Evolutionary conservation across 768 basidiomycete genomes (phyloP), one percentile per base, ranked within the genome.

Genomic region (Xerocomus brunneocitrinus): DNA sequence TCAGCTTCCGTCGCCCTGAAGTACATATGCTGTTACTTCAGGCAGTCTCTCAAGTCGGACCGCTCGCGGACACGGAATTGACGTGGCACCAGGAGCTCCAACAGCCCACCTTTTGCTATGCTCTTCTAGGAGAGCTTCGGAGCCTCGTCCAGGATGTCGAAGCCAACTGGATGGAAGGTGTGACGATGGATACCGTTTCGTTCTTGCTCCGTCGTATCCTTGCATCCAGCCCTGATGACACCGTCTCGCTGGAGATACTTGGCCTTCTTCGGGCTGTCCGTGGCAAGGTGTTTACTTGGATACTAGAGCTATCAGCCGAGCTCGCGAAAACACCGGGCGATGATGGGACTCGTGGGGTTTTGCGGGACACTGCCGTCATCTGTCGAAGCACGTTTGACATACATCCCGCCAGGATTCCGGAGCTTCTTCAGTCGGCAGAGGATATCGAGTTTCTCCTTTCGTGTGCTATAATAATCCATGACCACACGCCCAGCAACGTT

Each of bases 11-110:
- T 22, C 47, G 60, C 5, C 65, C 67, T 0, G 75, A 72, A 9
- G 74, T 81, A 0, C 70, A 79, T 48, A 49, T 64, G 0, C 63
- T 82, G 4, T 19, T 81, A 2, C 62, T 58, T 7, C 80, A 80
- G 53, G 68, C 79, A 4, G 68, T 65, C 0, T 73, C 68, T 57
- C 76, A 82, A 54, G 63, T 74, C 0, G 78, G 78, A 42, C 62
- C 59, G 3, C 34, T 61, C 3, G 60, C 48, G 2, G 52, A 54
- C 1, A 58, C 32, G 14, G 59, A 55, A 13, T 49, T 63, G 34
- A 61, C 62, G 24, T 79, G 75, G 73, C 80, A 81, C 49, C 25
- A 47, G 2, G 73, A 76, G 13, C 60, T 78, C 6, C 44, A 48
- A 1, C 7, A 62, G 7, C 19, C 58, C 8, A 32, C 60, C 8